Base-by-base conservation (phyloP, 441 rosid species). In the Bruguiera hainesii region DNA sequence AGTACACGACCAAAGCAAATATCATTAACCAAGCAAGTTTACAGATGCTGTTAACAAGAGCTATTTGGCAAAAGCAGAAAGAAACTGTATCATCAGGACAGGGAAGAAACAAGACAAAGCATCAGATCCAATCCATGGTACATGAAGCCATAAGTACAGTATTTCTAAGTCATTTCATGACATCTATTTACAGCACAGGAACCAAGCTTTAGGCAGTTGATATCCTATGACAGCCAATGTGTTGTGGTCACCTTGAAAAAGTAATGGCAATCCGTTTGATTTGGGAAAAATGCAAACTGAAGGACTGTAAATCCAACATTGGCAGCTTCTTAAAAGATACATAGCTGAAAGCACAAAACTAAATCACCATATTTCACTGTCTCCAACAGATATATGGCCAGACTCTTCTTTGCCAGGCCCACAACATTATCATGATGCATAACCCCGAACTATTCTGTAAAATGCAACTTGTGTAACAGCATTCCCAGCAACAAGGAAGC, bases 221-320 rank as follows among this genome's bases (percentile, higher is more conserved):
- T 10, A 55, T 55, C 58, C 58, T 23, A 55, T 23, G 58, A 55
- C 58, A 55, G 28, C 58, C 84, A 70, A 60, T 70, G 64, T 52
- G 75, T 63, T 68, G 73, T 65, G 71, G 82, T 82, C 86, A 79
- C 79, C 83, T 79, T 74, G 30, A 69, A 31, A 75, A 51, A 74
- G 57, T 25, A 64, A 67, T n/a, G 68, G 23, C 59, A 65, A 70
- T 73, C 31, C 67, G 70, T 64, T 71, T 78, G 68, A 71, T 25
- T 48, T 73, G 29, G 50, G 53, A 74, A 73, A 28, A 75, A 55
- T 25, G 68, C 49, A 73, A 73, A 76, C 52, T 61, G 78, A 61
- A 68, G 71, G 71, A 71, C 72, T 35, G 46, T 56, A 37, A 76
- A 69, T 64, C 75, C 77, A 78, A 64, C 73, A 64, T 42, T 62